Percentiles rank a stretch among this genome's conserved stretches.
Evolutionary conservation across 2,329 filamentous ascomycete genomes (phyloP).

Genomic region (Aspergillus costaricaensis): DNA sequence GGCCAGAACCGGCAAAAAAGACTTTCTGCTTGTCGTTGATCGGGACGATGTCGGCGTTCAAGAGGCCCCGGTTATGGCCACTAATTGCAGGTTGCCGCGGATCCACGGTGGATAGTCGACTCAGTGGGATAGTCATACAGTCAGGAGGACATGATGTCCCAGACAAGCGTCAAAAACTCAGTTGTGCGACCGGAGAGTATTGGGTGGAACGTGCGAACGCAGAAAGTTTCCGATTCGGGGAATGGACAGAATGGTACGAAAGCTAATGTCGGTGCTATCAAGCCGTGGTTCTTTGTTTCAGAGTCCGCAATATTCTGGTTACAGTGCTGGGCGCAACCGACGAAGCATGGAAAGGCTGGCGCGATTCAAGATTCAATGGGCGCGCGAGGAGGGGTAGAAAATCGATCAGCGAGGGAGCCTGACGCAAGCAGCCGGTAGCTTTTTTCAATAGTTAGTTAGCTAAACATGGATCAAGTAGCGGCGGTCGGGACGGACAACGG

Average conservation of each 20-base stretch:
- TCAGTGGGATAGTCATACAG: slow-evolving; percentile 24
- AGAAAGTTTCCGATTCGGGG: slow-evolving; percentile 8
- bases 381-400: slow-evolving; percentile 9
- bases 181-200: slow-evolving; percentile 10
- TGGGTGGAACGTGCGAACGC: not conserved
- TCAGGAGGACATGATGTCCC: slow-evolving; percentile 27
- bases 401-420: slow-evolving; percentile 6
- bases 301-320: not conserved
- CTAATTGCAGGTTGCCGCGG: slow-evolving; percentile 23
- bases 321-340: not conserved
- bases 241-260: not conserved
- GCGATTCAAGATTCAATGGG: not conserved
- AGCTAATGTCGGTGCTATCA: not conserved
- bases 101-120: slow-evolving; percentile 20
- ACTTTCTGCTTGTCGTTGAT: slow-evolving; percentile 30
- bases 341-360: not conserved
- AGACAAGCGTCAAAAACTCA: slow-evolving; percentile 5
- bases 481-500: slow-evolving; percentile 8
- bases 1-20: slow-evolving; percentile 25
- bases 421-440: slow-evolving; percentile 8
- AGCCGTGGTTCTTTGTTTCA: not conserved
- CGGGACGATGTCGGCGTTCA: slow-evolving; percentile 30
- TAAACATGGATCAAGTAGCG: not conserved
- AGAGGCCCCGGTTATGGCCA: slow-evolving; percentile 20
- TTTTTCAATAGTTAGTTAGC: slow-evolving; percentile 14